These are phyloP conservation scores for Chaetomium globosum DNA, from an alignment of 2,329 filamentous ascomycete genomes.

Conservation along the genomic window DNA sequence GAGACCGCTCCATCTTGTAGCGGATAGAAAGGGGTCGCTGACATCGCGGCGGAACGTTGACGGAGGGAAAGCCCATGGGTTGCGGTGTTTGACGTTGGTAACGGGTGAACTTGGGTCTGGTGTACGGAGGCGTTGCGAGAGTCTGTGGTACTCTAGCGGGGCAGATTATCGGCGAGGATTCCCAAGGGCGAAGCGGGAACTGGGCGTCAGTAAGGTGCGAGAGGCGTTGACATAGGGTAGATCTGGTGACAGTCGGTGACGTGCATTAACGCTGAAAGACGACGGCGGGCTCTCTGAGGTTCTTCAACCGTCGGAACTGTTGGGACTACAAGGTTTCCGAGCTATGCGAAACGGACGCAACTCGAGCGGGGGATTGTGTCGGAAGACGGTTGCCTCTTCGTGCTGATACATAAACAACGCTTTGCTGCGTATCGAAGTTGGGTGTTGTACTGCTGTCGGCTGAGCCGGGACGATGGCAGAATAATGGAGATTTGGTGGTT, in stretches of 20 bases:
- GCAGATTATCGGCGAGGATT: constrained; percentile 37
- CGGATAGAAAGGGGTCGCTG: constrained; percentile 98
- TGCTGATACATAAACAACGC: constrained; percentile 98
- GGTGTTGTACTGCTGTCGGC: constrained; percentile 30
- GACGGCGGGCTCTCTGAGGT: constrained; percentile 41
- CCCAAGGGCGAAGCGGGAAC: constrained; percentile 47
- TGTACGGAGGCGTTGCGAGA: constrained; percentile 10
- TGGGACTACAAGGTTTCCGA: constrained; percentile 88
- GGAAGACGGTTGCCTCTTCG: constrained; percentile 86
- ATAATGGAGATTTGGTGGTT: constrained; percentile 18
- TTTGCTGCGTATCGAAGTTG: constrained; percentile 43
- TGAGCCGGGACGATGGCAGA: constrained; percentile 24
- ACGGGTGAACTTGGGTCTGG: constrained; percentile 8
- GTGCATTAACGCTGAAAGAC: constrained; percentile 59
- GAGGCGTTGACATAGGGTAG: constrained; percentile 60
- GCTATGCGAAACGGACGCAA: constrained; percentile 96
- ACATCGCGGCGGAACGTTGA: constrained; percentile 99
- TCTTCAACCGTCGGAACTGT: constrained; percentile 89
- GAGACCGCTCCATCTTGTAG: constrained; percentile 99
- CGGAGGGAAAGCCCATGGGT: constrained; percentile 81
- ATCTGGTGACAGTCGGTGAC: constrained; percentile 54
- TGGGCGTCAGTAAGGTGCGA: constrained; percentile 58
- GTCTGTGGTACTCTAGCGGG: constrained; percentile 29
- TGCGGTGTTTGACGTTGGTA: constrained; percentile 48
- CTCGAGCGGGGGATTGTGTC: constrained; percentile 90